Evolutionary conservation across 2,329 filamentous ascomycete genomes (phyloP).

Genomic region (Cordyceps javanica): DNA sequence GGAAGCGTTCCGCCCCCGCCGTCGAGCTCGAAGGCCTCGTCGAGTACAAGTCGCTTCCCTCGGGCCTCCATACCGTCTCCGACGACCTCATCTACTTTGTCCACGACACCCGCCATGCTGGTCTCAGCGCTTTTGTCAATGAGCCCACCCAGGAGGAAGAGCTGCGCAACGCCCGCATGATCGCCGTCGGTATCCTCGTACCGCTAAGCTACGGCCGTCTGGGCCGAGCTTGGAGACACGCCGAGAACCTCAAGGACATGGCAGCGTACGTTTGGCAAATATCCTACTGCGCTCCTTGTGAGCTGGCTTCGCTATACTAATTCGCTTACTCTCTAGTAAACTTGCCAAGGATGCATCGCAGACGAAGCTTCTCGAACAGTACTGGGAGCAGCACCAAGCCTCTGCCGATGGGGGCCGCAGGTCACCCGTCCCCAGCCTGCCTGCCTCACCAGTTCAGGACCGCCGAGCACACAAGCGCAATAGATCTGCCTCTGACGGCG

Average conservation of each 20-base stretch:
- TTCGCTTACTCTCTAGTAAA: slow-evolving; percentile 33
- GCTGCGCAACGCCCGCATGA: slow-evolving; percentile 83
- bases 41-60: slow-evolving; percentile 94
- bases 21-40: slow-evolving; percentile 78
- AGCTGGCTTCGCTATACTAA: neutral
- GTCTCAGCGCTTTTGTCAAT: slow-evolving; percentile 88
- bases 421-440: slow-evolving; percentile 43
- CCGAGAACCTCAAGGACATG: slow-evolving; percentile 66
- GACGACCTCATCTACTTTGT: slow-evolving; percentile 94
- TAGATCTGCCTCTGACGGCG: slow-evolving; percentile 57
- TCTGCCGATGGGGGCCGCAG: slow-evolving; percentile 20
- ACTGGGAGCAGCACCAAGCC: slow-evolving; percentile 60
- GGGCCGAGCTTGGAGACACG: slow-evolving; percentile 85
- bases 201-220: slow-evolving; percentile 78
- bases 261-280: slow-evolving; percentile 49
- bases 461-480: slow-evolving; percentile 45
- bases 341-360: slow-evolving; percentile 61
- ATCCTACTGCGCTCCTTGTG: neutral
- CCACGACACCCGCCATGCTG: slow-evolving; percentile 71
- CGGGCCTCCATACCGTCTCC: slow-evolving; percentile 80
- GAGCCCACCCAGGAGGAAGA: slow-evolving; percentile 68
- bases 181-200: slow-evolving; percentile 84
- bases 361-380: slow-evolving; percentile 62
- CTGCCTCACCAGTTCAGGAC: slow-evolving; percentile 26
- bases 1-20: slow-evolving; percentile 68